Conservation (phyloP, 1,284 basidiomycete genomes). For the Marasmius fiardii region DNA sequence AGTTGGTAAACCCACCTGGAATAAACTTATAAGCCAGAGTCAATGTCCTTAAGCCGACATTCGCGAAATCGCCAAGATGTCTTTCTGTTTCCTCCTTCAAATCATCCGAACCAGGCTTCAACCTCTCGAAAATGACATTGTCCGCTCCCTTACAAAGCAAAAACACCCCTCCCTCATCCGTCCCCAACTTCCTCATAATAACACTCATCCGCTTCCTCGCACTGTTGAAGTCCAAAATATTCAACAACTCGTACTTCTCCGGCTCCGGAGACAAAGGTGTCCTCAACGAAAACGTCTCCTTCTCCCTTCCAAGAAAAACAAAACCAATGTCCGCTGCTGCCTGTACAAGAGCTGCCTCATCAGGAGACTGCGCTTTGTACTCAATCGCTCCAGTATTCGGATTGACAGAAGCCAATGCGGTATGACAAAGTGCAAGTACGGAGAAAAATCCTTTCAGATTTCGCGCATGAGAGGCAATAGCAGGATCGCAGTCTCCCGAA, state of each 20-base stretch:
- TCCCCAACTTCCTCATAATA: conserved; percentile 74
- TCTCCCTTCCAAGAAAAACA: conserved; percentile 87
- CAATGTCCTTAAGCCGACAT: conserved; percentile 84
- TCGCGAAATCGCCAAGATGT: conserved; percentile 89
- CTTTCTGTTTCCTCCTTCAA: conserved; percentile 77
- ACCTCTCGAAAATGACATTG: conserved; percentile 92
- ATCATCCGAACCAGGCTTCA: conserved; percentile 63
- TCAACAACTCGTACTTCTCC: conserved; percentile 88
- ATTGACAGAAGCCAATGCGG: conserved; percentile 81
- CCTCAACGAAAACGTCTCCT: conserved; percentile 73
- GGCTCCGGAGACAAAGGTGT: conserved; percentile 76
- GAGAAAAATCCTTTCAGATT: conserved; percentile 88
- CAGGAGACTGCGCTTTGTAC: conserved; percentile 97
- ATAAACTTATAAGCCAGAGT: conserved; percentile 91
- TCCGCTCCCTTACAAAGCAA: conserved; percentile 88
- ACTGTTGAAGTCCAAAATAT: conserved; percentile 95
- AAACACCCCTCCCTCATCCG: conserved; percentile 61
- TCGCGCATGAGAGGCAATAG: conserved; percentile 65
- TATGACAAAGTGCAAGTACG: conserved; percentile 94
- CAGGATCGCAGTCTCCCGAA: conserved; percentile 44
- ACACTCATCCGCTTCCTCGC: conserved; percentile 96
- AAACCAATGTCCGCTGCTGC: conserved; percentile 96
- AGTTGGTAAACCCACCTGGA: too few species aligned
- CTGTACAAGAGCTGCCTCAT: conserved; percentile 97
- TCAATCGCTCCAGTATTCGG: conserved; percentile 70